These are phyloP conservation scores for Cardamine occulta DNA, from an alignment of 345 rosid genomes.

Conservation along the genomic window DNA sequence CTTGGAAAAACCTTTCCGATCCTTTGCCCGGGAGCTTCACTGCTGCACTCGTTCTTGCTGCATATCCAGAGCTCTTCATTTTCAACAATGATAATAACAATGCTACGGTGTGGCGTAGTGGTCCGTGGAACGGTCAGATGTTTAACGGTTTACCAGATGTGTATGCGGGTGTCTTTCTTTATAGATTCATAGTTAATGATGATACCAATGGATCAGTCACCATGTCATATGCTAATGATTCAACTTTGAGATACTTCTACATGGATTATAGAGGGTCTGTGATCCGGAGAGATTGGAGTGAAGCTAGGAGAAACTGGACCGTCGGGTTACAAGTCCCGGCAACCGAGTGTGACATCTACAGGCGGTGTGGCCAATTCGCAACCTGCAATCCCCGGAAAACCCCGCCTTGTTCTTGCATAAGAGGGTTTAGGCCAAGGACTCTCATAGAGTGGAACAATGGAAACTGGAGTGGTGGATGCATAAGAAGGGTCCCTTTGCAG, in stretches of 20 bases:
- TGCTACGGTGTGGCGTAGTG: conserved; percentile 55
- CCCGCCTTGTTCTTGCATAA: conserved; percentile 56
- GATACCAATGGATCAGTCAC: conserved; percentile 33
- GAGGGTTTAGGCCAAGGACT: conserved; percentile 58
- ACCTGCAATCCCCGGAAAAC: conserved; percentile 42
- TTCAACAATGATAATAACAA: conserved; percentile 44
- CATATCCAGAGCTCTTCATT: conserved; percentile 47
- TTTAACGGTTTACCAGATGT: conserved; percentile 45
- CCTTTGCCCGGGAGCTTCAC: conserved; percentile 57
- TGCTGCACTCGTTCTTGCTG: conserved; percentile 35
- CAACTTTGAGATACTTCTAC: conserved; percentile 24
- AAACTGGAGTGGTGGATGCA: conserved; percentile 61
- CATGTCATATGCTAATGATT: conserved; percentile 22
- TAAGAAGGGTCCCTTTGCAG: conserved; percentile 43
- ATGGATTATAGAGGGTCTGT: conserved; percentile 39
- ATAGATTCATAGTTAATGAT: conserved; percentile 38
- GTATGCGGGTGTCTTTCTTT: conserved; percentile 34
- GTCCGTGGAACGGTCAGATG: conserved; percentile 62
- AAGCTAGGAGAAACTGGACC: conserved; percentile 21
- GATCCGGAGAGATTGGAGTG: conserved; percentile 31
- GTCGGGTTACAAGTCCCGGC: conserved; percentile 39
- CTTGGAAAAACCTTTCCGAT: conserved; percentile 63
- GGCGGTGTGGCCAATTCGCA: conserved; percentile 57
- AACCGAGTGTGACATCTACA: conserved; percentile 49
- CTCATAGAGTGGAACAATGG: conserved; percentile 49